Conservation (phyloP, 106 monocot species). For the Gastrodia elata region DNA sequence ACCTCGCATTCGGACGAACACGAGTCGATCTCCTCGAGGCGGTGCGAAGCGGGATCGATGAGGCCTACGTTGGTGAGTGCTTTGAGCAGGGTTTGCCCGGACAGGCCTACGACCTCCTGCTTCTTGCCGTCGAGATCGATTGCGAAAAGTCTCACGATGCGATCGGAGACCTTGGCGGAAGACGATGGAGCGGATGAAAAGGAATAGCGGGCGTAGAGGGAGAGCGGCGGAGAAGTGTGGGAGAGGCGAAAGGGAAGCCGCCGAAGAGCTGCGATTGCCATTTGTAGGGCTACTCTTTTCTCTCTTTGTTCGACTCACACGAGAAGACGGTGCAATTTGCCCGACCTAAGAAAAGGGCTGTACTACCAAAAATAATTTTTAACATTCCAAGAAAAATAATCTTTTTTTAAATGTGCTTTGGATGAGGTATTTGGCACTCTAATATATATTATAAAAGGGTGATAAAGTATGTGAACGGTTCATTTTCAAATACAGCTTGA, state of each 20-base stretch:
- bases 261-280: conserved; percentile 56
- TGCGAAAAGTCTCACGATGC: conserved; percentile 74
- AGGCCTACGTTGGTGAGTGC: conserved; percentile 54
- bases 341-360: too few species aligned
- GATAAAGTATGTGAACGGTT: too few species aligned
- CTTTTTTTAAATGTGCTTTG: too few species aligned
- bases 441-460: too few species aligned
- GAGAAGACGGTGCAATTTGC: too few species aligned
- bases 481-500: too few species aligned
- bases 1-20: conserved; percentile 96
- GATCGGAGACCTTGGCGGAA: conserved; percentile 82
- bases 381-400: too few species aligned
- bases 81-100: conserved; percentile 73
- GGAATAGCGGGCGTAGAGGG: conserved; percentile 13
- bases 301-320: too few species aligned
- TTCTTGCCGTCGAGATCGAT: conserved; percentile 65
- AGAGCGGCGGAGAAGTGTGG: conserved; percentile 2
- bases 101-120: conserved; percentile 61
- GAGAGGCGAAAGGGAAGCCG: conserved; percentile 25
- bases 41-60: conserved; percentile 87
- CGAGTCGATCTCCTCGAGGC: conserved; percentile 91
- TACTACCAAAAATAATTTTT: too few species aligned
- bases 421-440: too few species aligned
- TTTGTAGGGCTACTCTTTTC: neutral
- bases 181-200: conserved; percentile 8